A percentile compares a stretch with the other conserved stretches of the same genome.
These are phyloP conservation scores for Aphanomyces stellatus DNA, from an alignment of 352 stramenopile species.

Conservation along the genomic window DNA sequence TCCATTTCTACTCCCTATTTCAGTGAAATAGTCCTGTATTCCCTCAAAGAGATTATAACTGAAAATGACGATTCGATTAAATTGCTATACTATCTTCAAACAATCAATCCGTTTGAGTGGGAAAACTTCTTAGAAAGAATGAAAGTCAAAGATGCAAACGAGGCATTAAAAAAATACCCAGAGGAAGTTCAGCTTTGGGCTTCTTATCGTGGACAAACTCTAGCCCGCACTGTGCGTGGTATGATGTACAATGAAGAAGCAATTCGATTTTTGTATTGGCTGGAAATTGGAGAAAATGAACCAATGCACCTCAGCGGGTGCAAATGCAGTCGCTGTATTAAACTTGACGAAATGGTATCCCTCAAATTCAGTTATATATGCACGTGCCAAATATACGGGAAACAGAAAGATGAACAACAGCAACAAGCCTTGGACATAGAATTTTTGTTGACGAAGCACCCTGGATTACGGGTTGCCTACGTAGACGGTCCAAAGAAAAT, in stretches of 20 bases:
- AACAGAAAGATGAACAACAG: constrained; percentile 30
- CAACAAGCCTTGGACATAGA: constrained; percentile 88
- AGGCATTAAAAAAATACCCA: constrained; percentile 68
- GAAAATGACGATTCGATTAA: constrained; percentile 91
- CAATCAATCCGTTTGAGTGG: constrained; percentile 84
- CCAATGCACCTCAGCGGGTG: constrained; percentile 16
- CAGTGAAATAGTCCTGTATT: constrained; percentile 82
- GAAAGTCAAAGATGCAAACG: constrained; percentile 59
- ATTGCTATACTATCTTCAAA: constrained; percentile 84
- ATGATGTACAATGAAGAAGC: constrained; percentile 89
- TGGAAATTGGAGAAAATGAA: constrained; percentile 57
- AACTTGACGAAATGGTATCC: constrained; percentile 77
- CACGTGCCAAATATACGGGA: constrained; percentile 84
- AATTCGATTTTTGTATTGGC: constrained; percentile 82
- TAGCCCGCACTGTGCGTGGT: constrained; percentile 77
- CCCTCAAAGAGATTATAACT: constrained; percentile 68
- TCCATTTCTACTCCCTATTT: constrained; percentile 86
- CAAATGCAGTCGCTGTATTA: constrained; percentile 13
- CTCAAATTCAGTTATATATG: constrained; percentile 86
- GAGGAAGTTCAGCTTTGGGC: constrained; percentile 82
- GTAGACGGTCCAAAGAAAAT: constrained; percentile 50
- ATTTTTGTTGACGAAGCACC: constrained; percentile 94
- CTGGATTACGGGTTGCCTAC: constrained; percentile 88
- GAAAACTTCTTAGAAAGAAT: constrained; percentile 82
- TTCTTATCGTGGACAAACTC: constrained; percentile 78